Conservation (phyloP, 1,139 yeast genomes). For the Diutina mesorugosa region DNA sequence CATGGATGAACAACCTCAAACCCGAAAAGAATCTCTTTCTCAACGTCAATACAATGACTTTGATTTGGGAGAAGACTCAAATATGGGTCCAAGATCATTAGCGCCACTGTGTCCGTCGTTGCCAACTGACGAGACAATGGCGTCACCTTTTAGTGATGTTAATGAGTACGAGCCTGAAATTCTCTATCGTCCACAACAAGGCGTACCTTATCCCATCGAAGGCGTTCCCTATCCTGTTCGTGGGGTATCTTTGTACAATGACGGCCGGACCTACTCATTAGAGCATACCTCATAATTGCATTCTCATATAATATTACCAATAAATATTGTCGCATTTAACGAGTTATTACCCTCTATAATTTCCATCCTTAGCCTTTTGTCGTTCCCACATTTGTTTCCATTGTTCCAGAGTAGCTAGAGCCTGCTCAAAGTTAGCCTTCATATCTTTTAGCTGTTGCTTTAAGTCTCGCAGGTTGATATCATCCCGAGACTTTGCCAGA, state of each 20-base stretch:
- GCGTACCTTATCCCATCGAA: neutral
- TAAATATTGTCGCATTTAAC: neutral
- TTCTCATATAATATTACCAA: neutral
- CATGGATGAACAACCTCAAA: neutral
- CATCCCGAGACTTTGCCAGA: neutral
- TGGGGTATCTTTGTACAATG: constrained; percentile 11
- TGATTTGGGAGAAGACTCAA: neutral
- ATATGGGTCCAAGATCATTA: neutral
- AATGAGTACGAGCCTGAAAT: neutral
- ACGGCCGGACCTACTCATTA: constrained; percentile 2
- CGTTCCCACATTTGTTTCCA: neutral
- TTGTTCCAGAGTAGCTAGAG: neutral
- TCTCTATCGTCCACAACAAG: neutral
- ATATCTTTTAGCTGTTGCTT: neutral
- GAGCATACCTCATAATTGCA: neutral
- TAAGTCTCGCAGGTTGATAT: neutral
- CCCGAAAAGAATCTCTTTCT: too few relatives aligned
- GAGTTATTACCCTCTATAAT: too few relatives aligned
- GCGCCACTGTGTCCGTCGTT: neutral
- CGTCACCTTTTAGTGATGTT: neutral
- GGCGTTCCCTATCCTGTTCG: constrained; percentile 12
- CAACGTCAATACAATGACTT: neutral
- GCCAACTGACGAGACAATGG: neutral
- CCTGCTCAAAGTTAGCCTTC: neutral
- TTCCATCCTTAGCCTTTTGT: neutral